Evolutionary conservation across 768 basidiomycete species (phyloP).

Genomic region (Basidioascus undulatus): DNA sequence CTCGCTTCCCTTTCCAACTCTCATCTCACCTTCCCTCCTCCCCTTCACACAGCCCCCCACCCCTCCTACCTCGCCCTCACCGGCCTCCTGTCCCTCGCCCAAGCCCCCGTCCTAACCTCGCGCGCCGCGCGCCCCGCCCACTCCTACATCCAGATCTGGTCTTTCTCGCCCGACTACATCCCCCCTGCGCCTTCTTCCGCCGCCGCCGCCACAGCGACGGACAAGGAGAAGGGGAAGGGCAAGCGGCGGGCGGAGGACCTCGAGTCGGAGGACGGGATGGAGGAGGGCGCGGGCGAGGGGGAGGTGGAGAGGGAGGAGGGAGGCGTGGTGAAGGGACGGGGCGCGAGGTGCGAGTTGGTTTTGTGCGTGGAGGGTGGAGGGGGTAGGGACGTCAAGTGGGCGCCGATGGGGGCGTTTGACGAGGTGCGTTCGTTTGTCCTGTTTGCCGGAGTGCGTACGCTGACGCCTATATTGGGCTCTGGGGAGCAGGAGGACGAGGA

Average conservation of each 20-base stretch:
- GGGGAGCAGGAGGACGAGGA: conserved; percentile 11
- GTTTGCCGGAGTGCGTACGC: background rate
- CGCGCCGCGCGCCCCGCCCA: conserved; percentile 30
- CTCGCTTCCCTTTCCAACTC: conserved; percentile 13
- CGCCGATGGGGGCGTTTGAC: conserved; percentile 66
- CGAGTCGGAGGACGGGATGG: no score
- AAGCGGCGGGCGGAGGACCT: no score
- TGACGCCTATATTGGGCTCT: background rate
- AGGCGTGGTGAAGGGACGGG: conserved; percentile 19
- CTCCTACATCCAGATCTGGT: conserved; percentile 77
- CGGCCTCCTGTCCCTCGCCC: conserved; percentile 38
- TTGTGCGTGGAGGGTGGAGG: conserved; percentile 62
- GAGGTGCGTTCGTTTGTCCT: conserved; percentile 16
- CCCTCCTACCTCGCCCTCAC: no score
- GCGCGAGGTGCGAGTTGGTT: conserved; percentile 57
- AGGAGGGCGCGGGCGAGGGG: no score
- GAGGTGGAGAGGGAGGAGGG: background rate
- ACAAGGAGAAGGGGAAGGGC: conserved; percentile 1
- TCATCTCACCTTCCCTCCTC: background rate
- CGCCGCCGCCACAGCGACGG: background rate
- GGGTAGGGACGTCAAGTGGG: conserved; percentile 69
- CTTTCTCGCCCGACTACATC: conserved; percentile 14
- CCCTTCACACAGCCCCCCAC: background rate
- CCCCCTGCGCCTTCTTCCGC: background rate
- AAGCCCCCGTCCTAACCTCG: conserved; percentile 41